These are phyloP conservation scores for Rhazya stricta DNA, from an alignment of 257 asterid species.

Conservation along the genomic window DNA sequence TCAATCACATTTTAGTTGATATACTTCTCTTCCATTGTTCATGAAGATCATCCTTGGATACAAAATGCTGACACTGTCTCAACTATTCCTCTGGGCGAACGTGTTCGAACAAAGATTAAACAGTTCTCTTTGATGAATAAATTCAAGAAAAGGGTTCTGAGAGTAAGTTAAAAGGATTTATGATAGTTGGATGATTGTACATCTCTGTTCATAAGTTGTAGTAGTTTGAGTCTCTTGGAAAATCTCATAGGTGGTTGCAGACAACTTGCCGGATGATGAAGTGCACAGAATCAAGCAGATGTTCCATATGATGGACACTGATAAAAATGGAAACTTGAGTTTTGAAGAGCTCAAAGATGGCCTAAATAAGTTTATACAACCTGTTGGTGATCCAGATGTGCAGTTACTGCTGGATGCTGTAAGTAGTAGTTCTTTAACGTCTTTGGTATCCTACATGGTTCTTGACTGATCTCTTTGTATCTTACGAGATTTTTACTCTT, in stretches of 20 bases:
- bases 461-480: neutral
- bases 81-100: constrained; percentile 60
- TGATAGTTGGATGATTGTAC: neutral
- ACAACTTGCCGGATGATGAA: constrained; percentile 64
- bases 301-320: constrained; percentile 79
- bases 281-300: constrained; percentile 49
- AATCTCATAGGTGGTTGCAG: constrained; percentile 61
- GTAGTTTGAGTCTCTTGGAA: neutral
- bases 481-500: neutral
- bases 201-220: neutral
- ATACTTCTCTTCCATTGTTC: neutral
- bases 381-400: constrained; percentile 62
- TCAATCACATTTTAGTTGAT: neutral
- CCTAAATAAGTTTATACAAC: constrained; percentile 48
- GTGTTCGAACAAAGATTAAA: constrained; percentile 63
- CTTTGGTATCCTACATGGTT: neutral
- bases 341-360: constrained; percentile 78
- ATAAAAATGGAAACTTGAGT: constrained; percentile 63
- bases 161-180: constrained; percentile 36
- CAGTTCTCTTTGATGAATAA: constrained; percentile 86
- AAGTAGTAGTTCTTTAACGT: constrained; percentile 12
- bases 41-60: constrained; percentile 58
- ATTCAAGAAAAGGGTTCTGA: constrained; percentile 78
- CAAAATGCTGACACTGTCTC: constrained; percentile 64
- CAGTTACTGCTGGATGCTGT: constrained; percentile 67